A percentile compares a stretch with the other conserved stretches of the same genome.
These are phyloP conservation scores for Phytophthora sojae DNA, from an alignment of 352 stramenopile species.

Conservation along the genomic window DNA sequence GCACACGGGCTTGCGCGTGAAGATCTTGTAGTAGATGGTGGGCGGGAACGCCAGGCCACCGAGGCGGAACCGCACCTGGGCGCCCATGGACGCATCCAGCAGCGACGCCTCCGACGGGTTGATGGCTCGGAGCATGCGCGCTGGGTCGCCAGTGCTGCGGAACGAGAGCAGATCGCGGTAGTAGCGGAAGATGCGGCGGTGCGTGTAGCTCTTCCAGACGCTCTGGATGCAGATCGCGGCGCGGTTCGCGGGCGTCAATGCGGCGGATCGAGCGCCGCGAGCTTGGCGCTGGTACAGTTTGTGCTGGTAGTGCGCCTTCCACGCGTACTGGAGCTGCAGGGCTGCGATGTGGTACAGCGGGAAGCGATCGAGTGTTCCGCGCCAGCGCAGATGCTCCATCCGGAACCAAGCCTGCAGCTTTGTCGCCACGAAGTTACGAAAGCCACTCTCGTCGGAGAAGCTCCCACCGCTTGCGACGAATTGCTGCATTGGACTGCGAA, in stretches of 20 bases:
- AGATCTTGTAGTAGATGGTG: constrained; percentile 96
- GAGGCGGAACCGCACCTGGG: constrained; percentile 88
- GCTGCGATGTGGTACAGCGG: constrained; percentile 88
- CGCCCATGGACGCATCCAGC: constrained; percentile 83
- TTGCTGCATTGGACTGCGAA: constrained; percentile 71
- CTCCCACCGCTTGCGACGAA: constrained; percentile 62
- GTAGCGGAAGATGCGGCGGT: constrained; percentile 79
- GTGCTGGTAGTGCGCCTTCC: constrained; percentile 64
- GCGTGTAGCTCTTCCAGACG: constrained; percentile 79
- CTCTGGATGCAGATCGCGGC: constrained; percentile 66
- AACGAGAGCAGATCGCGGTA: constrained; percentile 87
- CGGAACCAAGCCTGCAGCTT: constrained; percentile 78
- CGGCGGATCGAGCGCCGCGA: constrained; percentile 4
- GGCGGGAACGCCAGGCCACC: constrained; percentile 89
- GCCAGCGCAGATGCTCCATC: constrained; percentile 56
- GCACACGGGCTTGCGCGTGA: constrained; percentile 85
- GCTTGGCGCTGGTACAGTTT: constrained; percentile 35
- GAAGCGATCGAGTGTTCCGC: constrained; percentile 58
- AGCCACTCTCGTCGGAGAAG: constrained; percentile 66
- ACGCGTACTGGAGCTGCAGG: constrained; percentile 83
- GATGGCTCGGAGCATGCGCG: constrained; percentile 83
- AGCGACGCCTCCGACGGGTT: constrained; percentile 83
- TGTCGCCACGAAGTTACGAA: constrained; percentile 66
- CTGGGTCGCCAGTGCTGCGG: constrained; percentile 76
- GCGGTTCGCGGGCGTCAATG: constrained; percentile 42